Base-by-base conservation (phyloP, 2,329 filamentous ascomycete genomes). In the Gaeumannomyces tritici region DNA sequence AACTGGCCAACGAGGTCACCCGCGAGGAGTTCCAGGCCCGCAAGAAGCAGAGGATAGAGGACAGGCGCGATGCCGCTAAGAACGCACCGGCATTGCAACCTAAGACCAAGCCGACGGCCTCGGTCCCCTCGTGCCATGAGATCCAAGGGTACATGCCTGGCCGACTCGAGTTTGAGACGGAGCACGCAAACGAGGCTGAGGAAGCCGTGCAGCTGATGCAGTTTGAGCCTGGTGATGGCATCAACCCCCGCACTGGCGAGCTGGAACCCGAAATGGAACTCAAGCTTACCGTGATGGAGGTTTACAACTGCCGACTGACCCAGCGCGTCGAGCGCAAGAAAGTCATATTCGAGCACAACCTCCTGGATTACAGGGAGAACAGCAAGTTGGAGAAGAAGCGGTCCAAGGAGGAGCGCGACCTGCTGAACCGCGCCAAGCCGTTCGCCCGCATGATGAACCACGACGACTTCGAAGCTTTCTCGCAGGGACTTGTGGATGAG, bases 101-200 rank as follows among this genome's bases (percentile, higher is more conserved):
- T 1, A 96, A 97, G 75, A 93, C 93, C 69, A 98, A 98, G 72
- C 95, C 95, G 0, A 98, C 93, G 0, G 93, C 93, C 11, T 96
- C 90, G 78, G 92, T 97, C 3, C 95, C 95, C 0, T 89, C 92
- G 42, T 99, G 95, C 74, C 95, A 99, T 78, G 95, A 99, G 75
- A 95, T 99, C 51, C 92, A 97, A 75, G 95, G 95, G 3, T 99
- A 96, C 73, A 99, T 99, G 95, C 95, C 95, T 3, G 95, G 95
- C 57, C 91, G 95, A 55, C 76, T 99, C 66, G 95, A 99, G 71
- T 99, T 99, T 66, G 95, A 99, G 79, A 97, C 91, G 0, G 95
- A 99, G 70, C 95, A 96, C 72, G 90, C 93, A 70, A 99, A 99
- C 70, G 95, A 99, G 70, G 95, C 95, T 0, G 95, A 99, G 77